Conservation (phyloP, 805 yeast species). For the Myxozyma neotropica region DNA sequence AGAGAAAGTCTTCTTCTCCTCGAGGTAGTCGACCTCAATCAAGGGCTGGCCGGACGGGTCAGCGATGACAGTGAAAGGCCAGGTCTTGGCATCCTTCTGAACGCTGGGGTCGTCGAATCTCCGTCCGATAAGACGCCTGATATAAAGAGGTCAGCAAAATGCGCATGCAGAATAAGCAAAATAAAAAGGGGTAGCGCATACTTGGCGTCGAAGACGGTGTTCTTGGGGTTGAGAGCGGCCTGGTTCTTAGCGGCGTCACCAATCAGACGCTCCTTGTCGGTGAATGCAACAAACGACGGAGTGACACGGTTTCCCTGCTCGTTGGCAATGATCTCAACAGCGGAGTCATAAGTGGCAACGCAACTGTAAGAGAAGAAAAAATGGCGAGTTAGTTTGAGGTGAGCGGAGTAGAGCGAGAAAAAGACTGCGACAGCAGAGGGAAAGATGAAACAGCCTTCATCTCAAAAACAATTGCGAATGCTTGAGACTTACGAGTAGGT, state of each 20-base stretch:
- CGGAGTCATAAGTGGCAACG: constrained; percentile 92
- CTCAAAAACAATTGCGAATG: no score
- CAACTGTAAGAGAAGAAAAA: no score
- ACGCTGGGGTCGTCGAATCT: constrained; percentile 80
- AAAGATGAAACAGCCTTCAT: no score
- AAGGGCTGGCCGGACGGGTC: constrained; percentile 68
- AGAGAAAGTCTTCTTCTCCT: constrained; percentile 82
- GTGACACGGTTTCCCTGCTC: constrained; percentile 99
- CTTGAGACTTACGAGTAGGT: constrained; percentile 39
- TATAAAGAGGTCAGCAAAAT: constrained; percentile 54
- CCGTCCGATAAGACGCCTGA: constrained; percentile 93
- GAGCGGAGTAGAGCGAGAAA: background rate
- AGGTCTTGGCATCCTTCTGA: constrained; percentile 87
- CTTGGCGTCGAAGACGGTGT: constrained; percentile 82
- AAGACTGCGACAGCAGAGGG: no score
- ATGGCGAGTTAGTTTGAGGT: background rate
- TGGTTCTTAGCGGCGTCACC: constrained; percentile 98
- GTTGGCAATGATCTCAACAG: constrained; percentile 94
- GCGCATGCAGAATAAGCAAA: background rate
- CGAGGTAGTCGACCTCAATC: constrained; percentile 78
- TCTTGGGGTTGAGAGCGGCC: constrained; percentile 89
- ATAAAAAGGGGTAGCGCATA: constrained; percentile 11
- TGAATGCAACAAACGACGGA: constrained; percentile 94
- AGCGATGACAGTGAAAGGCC: constrained; percentile 84
- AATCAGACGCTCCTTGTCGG: constrained; percentile 87